A percentile compares a stretch with the other conserved stretches of the same genome.
Evolutionary conservation across 148 eudicot genomes (phyloP).

Genomic region (Chenopodium formosanum): DNA sequence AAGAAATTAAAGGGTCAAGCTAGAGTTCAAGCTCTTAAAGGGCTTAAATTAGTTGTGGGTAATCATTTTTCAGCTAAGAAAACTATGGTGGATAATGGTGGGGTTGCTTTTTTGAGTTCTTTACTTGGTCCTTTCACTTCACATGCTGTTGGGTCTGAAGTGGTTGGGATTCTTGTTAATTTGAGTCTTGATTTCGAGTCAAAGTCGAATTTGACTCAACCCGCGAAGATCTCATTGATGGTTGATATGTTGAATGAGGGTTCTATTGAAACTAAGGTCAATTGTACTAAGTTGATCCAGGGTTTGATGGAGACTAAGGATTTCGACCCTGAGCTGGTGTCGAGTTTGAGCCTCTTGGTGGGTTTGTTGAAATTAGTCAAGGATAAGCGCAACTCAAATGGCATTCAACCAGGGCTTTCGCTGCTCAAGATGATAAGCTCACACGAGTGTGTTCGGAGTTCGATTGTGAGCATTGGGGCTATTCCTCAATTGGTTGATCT

Average conservation of each 20-base stretch:
- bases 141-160: conserved; percentile 84
- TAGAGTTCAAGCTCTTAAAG: conserved; percentile 65
- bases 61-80: conserved; percentile 57
- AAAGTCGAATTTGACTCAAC: conserved; percentile 54
- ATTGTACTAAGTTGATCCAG: conserved; percentile 61
- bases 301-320: conserved; percentile 47
- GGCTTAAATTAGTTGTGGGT: conserved; percentile 50
- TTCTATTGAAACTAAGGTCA: conserved; percentile 74
- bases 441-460: conserved; percentile 44
- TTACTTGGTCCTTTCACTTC: conserved; percentile 75
- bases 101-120: conserved; percentile 49
- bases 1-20: conserved; percentile 77
- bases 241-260: conserved; percentile 94
- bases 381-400: conserved; percentile 66
- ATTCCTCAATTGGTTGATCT: conserved; percentile 62
- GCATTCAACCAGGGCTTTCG: conserved; percentile 56
- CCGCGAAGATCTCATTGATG: conserved; percentile 67
- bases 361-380: conserved; percentile 71
- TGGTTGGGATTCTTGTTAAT: conserved; percentile 63
- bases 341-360: conserved; percentile 79
- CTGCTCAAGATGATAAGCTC: conserved; percentile 56
- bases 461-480: conserved; percentile 69
- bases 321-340: conserved; percentile 49
- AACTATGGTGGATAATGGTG: conserved; percentile 62
- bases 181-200: conserved; percentile 50